phyloP scores from a whole-genome alignment of 2,329 filamentous ascomycete genomes.

The Talaromyces rugulosus region DNA sequence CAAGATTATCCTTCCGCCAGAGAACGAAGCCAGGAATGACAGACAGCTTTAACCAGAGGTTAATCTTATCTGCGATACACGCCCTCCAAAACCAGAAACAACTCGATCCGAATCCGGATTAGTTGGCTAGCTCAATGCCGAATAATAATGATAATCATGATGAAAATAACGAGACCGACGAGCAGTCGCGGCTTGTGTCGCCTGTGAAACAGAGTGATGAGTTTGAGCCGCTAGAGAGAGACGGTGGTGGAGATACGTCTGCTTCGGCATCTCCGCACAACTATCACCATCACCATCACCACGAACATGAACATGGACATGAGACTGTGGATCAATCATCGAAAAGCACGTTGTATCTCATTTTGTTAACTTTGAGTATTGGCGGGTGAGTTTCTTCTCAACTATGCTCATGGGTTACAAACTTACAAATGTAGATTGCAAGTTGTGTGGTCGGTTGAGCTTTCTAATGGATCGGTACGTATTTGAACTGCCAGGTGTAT shows the following conservation, averaged over 20 bases:
- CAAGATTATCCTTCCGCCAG: neutral
- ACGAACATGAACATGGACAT: conserved; percentile 13
- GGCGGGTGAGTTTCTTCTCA: conserved; percentile 50
- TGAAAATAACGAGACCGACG: conserved; percentile 13
- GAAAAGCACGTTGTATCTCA: conserved; percentile 80
- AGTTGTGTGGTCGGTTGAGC: conserved; percentile 92
- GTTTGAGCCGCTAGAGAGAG: conserved; percentile 9
- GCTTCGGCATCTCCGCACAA: neutral
- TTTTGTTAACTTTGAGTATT: conserved; percentile 80
- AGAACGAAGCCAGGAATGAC: neutral
- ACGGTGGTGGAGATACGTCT: conserved; percentile 1
- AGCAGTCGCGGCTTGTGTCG: conserved; percentile 29
- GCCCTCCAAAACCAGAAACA: neutral
- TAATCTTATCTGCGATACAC: neutral
- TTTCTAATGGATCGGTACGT: conserved; percentile 79
- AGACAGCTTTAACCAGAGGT: neutral
- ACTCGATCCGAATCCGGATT: neutral
- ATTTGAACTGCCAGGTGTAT: neutral
- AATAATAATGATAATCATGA: conserved; percentile 12
- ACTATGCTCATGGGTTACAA: neutral
- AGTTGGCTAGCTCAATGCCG: neutral
- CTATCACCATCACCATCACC: conserved; percentile 5
- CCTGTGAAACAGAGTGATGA: conserved; percentile 14
- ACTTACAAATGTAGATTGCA: conserved; percentile 58
- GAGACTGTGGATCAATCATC: conserved; percentile 49